These are phyloP conservation scores for Fraxinus angustifolia DNA, from an alignment of 305 asterid species.

Conservation along the genomic window DNA sequence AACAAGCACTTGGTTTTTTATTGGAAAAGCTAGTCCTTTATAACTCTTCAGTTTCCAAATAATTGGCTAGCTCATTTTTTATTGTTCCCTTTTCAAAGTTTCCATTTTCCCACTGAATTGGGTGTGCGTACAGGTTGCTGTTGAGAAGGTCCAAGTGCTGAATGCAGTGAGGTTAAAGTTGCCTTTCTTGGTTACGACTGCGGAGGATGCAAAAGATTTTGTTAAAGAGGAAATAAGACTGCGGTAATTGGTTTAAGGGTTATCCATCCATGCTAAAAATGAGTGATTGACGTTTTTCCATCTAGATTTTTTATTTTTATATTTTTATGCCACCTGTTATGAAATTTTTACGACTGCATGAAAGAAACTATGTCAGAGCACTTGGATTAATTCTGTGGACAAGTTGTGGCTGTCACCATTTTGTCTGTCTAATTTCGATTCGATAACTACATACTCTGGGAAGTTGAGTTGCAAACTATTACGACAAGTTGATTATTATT, in stretches of 20 bases:
- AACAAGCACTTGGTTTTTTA: not conserved
- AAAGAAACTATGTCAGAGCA: not conserved
- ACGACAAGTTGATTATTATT: not conserved
- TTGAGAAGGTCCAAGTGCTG: constrained; percentile 67
- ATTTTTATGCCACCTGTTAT: not conserved
- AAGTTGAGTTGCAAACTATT: not conserved
- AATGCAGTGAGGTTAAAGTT: constrained; percentile 75
- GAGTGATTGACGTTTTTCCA: not conserved
- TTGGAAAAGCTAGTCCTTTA: constrained; percentile 4
- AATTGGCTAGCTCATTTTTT: constrained; percentile 7
- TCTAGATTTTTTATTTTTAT: not conserved
- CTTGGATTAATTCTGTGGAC: not conserved
- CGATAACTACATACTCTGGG: not conserved
- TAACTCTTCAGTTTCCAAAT: not conserved
- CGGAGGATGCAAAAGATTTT: constrained; percentile 76
- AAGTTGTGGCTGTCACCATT: not conserved
- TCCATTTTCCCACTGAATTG: constrained; percentile 17
- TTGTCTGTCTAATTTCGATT: not conserved
- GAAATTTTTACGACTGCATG: not conserved
- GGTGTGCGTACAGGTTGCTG: constrained; percentile 61
- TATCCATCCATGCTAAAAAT: not conserved
- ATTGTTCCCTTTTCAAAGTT: not conserved
- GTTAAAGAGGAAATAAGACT: constrained; percentile 86
- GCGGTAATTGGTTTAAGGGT: constrained; percentile 42
- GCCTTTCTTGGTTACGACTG: constrained; percentile 86